phyloP scores from a whole-genome alignment of 2,329 filamentous ascomycete genomes.

The Trichoderma atroviride region DNA sequence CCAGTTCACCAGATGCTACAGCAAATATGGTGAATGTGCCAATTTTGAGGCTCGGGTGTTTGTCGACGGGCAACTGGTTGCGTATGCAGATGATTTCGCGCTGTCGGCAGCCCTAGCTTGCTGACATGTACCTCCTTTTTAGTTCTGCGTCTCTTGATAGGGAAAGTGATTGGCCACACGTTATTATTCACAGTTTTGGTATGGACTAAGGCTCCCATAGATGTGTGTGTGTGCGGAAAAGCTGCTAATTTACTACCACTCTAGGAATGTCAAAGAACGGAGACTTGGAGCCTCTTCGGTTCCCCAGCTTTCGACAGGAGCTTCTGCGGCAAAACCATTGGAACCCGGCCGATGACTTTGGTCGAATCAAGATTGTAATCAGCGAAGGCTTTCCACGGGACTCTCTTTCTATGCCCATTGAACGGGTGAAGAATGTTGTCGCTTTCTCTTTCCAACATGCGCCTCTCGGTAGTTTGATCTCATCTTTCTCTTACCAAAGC shows the following conservation, averaged over 20 bases:
- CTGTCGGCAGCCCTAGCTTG: not conserved
- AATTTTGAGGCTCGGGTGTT: constrained; percentile 69
- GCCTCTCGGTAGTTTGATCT: constrained; percentile 61
- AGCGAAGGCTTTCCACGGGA: constrained; percentile 70
- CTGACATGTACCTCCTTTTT: not conserved
- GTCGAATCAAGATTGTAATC: constrained; percentile 75
- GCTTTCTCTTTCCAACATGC: constrained; percentile 86
- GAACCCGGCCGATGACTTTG: constrained; percentile 70
- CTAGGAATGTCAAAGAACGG: constrained; percentile 58
- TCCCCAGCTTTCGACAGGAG: constrained; percentile 72
- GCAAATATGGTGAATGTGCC: constrained; percentile 57
- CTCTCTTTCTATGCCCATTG: constrained; percentile 56
- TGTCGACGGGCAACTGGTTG: constrained; percentile 66
- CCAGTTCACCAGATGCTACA: constrained; percentile 57
- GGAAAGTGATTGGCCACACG: constrained; percentile 53
- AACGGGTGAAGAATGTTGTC: constrained; percentile 71
- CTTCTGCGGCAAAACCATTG: constrained; percentile 71
- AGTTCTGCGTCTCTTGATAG: constrained; percentile 60
- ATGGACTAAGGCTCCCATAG: constrained; percentile 19
- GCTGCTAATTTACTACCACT: not conserved
- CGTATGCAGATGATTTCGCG: constrained; percentile 46
- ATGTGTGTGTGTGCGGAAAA: not conserved
- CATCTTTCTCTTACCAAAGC: not conserved
- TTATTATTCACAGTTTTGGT: constrained; percentile 52
- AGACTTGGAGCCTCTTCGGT: constrained; percentile 64